Evolutionary conservation across 805 yeast genomes (phyloP).

Genomic region (Candida wancherniae): DNA sequence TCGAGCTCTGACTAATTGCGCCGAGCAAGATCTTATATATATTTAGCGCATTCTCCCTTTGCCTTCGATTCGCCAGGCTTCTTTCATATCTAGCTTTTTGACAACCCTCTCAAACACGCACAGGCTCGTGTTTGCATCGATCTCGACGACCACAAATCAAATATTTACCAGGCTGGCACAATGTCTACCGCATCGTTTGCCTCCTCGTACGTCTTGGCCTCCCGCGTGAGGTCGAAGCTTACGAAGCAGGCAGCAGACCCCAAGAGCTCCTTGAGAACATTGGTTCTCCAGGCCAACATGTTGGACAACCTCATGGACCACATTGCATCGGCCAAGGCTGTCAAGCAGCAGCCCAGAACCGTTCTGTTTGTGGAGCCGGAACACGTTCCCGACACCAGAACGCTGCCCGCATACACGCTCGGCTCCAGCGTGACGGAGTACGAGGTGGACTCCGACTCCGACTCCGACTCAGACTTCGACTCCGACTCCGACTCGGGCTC

Average conservation of each 20-base stretch:
- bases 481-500: slow-evolving; percentile 21
- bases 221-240: slow-evolving; percentile 59
- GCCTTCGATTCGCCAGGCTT: too few species aligned
- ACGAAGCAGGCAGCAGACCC: slow-evolving; percentile 56
- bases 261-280: slow-evolving; percentile 51
- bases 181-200: slow-evolving; percentile 37
- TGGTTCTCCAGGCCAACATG: slow-evolving; percentile 69
- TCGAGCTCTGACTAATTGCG: too few species aligned
- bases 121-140: too few species aligned
- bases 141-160: background rate
- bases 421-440: slow-evolving; percentile 35
- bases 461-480: slow-evolving; percentile 21
- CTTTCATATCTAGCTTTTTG: background rate
- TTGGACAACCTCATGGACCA: slow-evolving; percentile 60
- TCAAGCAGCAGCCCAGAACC: slow-evolving; percentile 4
- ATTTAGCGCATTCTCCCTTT: too few species aligned
- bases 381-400: slow-evolving; percentile 14
- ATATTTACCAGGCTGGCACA: slow-evolving; percentile 4
- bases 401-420: too few species aligned
- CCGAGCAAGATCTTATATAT: too few species aligned
- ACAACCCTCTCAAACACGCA: background rate
- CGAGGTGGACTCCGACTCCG: slow-evolving; percentile 32
- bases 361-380: slow-evolving; percentile 2
- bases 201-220: slow-evolving; percentile 57
- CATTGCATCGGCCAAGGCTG: slow-evolving; percentile 24